These are phyloP conservation scores for Fraxinus nigra DNA, from an alignment of 305 asterid genomes.

Conservation along the genomic window DNA sequence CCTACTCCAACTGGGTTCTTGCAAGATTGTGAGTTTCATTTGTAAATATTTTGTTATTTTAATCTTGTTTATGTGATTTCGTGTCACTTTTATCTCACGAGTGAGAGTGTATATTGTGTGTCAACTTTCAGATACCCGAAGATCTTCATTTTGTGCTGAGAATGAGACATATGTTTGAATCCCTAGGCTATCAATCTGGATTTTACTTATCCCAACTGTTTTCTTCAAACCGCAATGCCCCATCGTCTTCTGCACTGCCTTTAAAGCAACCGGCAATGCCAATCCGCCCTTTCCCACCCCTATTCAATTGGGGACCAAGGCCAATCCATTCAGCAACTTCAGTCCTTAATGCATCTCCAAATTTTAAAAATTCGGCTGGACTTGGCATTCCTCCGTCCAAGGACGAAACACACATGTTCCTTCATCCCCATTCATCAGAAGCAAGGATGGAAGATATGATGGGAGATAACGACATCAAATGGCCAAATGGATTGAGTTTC, in stretches of 20 bases:
- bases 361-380: slow-evolving; percentile 47
- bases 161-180: slow-evolving; percentile 94
- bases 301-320: slow-evolving; percentile 78
- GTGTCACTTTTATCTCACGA: not conserved
- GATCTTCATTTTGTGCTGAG: slow-evolving; percentile 95
- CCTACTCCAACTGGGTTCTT: slow-evolving; percentile 92
- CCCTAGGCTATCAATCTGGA: slow-evolving; percentile 92
- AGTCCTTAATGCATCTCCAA: slow-evolving; percentile 42
- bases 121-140: slow-evolving; percentile 66
- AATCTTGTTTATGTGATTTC: not conserved
- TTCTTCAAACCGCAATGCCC: slow-evolving; percentile 66
- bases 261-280: slow-evolving; percentile 62
- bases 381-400: slow-evolving; percentile 55
- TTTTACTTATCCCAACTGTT: slow-evolving; percentile 89
- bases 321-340: slow-evolving; percentile 43
- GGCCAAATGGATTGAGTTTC: slow-evolving; percentile 89
- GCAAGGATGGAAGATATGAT: slow-evolving; percentile 33
- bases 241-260: slow-evolving; percentile 66
- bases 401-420: slow-evolving; percentile 79
- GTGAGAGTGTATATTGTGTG: not conserved
- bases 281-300: slow-evolving; percentile 56
- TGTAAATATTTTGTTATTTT: not conserved
- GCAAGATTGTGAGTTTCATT: slow-evolving; percentile 76
- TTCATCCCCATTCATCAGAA: slow-evolving; percentile 68
- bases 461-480: slow-evolving; percentile 73